Base-by-base conservation (phyloP, 306 rosid species). In the Mimosa pudica region DNA sequence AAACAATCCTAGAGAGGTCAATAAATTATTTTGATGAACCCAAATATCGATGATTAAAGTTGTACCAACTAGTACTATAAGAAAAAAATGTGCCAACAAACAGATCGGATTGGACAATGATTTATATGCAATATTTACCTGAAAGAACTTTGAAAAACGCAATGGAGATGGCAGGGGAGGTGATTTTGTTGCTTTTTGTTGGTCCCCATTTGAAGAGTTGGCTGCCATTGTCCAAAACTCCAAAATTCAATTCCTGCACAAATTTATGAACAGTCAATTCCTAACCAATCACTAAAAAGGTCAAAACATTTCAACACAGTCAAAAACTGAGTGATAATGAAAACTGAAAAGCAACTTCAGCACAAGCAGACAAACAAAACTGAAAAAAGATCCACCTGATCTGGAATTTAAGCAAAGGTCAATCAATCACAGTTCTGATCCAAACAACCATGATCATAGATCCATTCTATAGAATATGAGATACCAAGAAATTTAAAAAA, bases 151-250 rank as follows among this genome's bases (percentile, higher is more conserved):
- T 76, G 98, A 93, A 86, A 87, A 89, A 41, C 98, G 92, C 90
- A 94, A 71, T 18, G 97, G 98, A 51, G 98, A 94, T 46, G 98
- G 98, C 83, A 32, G 18, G 44, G 97, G 98, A 71, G 98, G 97
- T 81, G 84, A 82, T 84, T 94, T 94, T 77, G 92, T 42, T 63
- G 96, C 81, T 64, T 75, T 76, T 70, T 87, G 85, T 41, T 79
- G 85, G 32, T 79, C 88, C 70, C 94, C 97, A 84, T 94, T 91
- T 51, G 97, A 84, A 45, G 88, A 80, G 82, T 82, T 88, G 10
- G 82, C 77, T 9, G 92, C 94, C 93, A 92, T 92, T 47, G 66
- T 81, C 63, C 70, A 57, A 57, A 69, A 69, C 78, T 74, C 72
- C 3, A 36, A 63, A 81, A 45, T 65, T 74, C 76, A 80, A 79